Conservation (phyloP, 1,139 yeast species). For the Geotrichum cucujoidarum region DNA sequence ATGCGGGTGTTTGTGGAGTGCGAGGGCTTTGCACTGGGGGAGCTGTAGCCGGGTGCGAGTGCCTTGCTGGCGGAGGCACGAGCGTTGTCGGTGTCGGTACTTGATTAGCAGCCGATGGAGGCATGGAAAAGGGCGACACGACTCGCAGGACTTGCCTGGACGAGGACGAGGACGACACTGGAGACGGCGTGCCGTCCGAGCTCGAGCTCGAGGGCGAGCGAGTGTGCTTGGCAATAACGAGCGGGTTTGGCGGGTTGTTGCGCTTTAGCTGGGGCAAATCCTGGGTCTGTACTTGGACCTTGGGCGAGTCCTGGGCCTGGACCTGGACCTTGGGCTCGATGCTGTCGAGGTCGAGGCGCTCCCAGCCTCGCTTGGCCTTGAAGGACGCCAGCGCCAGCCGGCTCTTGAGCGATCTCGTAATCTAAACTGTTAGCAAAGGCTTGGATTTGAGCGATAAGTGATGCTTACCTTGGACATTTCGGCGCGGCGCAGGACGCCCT, state of each 20-base stretch:
- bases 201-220: slow-evolving; percentile 1
- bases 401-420: slow-evolving; percentile 40
- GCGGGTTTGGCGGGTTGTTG: too few species aligned
- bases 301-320: slow-evolving; percentile 14
- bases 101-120: background rate
- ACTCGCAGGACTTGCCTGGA: slow-evolving; percentile 1
- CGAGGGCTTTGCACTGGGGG: background rate
- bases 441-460: slow-evolving; percentile 16
- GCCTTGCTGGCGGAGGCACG: background rate
- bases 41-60: too few species aligned
- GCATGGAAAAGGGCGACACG: slow-evolving; percentile 1
- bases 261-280: too few species aligned
- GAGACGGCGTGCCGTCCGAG: slow-evolving; percentile 3
- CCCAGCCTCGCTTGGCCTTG: slow-evolving; percentile 42
- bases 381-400: slow-evolving; percentile 41
- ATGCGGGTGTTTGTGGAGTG: slow-evolving; percentile 3
- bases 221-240: too few species aligned
- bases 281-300: too few species aligned
- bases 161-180: slow-evolving; percentile 1
- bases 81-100: too few species aligned
- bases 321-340: slow-evolving; percentile 38
- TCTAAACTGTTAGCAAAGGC: slow-evolving; percentile 18
- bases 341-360: slow-evolving; percentile 35
- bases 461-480: slow-evolving; percentile 36
- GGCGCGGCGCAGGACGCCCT: slow-evolving; percentile 37